Percentiles rank a stretch among this genome's conserved stretches.
These are phyloP conservation scores for Glonium stellatum DNA, from an alignment of 495 filamentous ascomycete species.

Conservation along the genomic window DNA sequence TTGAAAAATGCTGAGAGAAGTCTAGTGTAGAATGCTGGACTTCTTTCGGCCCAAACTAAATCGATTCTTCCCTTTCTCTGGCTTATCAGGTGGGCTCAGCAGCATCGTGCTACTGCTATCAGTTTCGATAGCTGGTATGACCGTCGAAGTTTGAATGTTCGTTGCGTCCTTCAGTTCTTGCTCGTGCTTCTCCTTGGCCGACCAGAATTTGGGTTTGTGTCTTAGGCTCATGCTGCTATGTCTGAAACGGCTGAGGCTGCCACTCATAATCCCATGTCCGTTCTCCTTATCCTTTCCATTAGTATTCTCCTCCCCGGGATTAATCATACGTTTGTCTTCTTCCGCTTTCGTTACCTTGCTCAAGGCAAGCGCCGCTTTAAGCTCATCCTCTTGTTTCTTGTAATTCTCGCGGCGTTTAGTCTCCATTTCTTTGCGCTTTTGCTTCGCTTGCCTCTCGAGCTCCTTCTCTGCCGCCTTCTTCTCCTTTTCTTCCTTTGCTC, in stretches of 20 bases:
- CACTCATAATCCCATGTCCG: slow-evolving; percentile 33
- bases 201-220: slow-evolving; percentile 44
- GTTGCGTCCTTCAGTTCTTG: slow-evolving; percentile 8
- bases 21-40: slow-evolving; percentile 20
- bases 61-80: slow-evolving; percentile 33
- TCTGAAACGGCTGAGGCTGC: slow-evolving; percentile 47
- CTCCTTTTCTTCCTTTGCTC: slow-evolving; percentile 36
- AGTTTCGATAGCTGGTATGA: slow-evolving; percentile 8
- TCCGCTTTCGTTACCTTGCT: slow-evolving; percentile 48
- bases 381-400: slow-evolving; percentile 52
- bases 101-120: slow-evolving; percentile 1
- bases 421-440: slow-evolving; percentile 58
- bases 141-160: slow-evolving; percentile 2
- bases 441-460: slow-evolving; percentile 55
- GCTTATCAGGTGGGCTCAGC: slow-evolving; percentile 24
- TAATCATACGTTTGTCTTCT: slow-evolving; percentile 37
- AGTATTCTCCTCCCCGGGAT: neutral
- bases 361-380: slow-evolving; percentile 51
- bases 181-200: slow-evolving; percentile 25
- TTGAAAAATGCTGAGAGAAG: neutral
- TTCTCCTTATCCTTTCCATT: slow-evolving; percentile 26
- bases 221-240: slow-evolving; percentile 53
- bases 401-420: slow-evolving; percentile 43
- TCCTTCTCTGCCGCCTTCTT: slow-evolving; percentile 41
- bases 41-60: slow-evolving; percentile 58